These are phyloP conservation scores for Nigrospora oryzae DNA, from an alignment of 2,329 filamentous ascomycete genomes.

Conservation along the genomic window DNA sequence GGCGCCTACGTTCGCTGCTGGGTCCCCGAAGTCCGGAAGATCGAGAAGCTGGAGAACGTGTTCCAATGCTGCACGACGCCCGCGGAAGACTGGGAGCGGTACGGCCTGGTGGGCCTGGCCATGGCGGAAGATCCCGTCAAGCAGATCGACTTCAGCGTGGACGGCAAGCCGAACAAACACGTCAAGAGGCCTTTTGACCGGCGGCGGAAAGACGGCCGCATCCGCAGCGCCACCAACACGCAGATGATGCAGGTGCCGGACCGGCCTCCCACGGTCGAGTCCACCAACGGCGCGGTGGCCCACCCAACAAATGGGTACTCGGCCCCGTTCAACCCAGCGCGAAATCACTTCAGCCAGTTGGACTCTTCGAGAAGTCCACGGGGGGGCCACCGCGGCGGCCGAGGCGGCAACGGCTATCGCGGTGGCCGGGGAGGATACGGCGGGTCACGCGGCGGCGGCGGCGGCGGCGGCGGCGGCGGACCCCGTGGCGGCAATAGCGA, in stretches of 20 bases:
- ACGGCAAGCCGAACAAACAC: conserved; percentile 31
- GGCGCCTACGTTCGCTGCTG: conserved; percentile 65
- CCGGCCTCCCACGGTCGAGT: neutral
- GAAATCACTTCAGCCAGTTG: conserved; percentile 1
- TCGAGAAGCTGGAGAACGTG: conserved; percentile 47
- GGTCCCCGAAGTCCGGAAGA: conserved; percentile 56
- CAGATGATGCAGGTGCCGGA: conserved; percentile 2
- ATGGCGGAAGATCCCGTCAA: conserved; percentile 62
- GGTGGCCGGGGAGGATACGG: conserved; percentile 1
- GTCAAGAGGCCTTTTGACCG: conserved; percentile 23
- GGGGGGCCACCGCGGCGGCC: conserved; percentile 13
- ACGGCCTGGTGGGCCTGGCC: conserved; percentile 47
- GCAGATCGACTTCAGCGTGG: conserved; percentile 55
- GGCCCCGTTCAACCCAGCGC: neutral
- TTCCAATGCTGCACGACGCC: conserved; percentile 65
- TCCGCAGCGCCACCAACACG: conserved; percentile 11
- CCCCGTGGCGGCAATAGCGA: too few species aligned
- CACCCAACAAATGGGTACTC: conserved; percentile 2
- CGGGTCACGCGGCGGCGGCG: too few species aligned
- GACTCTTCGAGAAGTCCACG: conserved; percentile 4
- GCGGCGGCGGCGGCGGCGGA: too few species aligned
- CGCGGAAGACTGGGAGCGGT: conserved; percentile 44
- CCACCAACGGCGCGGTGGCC: neutral
- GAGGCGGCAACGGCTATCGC: conserved; percentile 10
- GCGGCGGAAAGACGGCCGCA: conserved; percentile 15